These are phyloP conservation scores for Venturia asperata DNA, from an alignment of 2,329 filamentous ascomycete species.

Conservation along the genomic window DNA sequence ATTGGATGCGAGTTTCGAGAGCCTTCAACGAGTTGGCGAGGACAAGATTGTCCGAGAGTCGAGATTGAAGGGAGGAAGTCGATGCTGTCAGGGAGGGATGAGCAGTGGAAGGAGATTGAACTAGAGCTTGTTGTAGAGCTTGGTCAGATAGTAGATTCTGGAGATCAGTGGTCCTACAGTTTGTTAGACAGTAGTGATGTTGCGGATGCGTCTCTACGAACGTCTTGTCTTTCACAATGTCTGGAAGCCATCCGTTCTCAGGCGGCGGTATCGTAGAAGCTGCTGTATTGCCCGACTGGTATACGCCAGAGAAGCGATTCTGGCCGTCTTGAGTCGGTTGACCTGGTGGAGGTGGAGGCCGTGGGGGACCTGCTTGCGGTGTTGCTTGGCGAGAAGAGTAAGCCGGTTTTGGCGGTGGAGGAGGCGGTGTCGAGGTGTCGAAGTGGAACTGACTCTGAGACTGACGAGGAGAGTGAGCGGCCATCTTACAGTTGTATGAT, in stretches of 20 bases:
- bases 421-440: slow-evolving; percentile 41
- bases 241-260: slow-evolving; percentile 70
- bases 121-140: slow-evolving; percentile 64
- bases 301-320: slow-evolving; percentile 24
- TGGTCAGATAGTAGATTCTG: slow-evolving; percentile 59
- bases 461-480: slow-evolving; percentile 33
- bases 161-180: slow-evolving; percentile 66
- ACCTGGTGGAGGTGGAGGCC: slow-evolving; percentile 38
- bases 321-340: slow-evolving; percentile 27
- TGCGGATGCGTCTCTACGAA: slow-evolving; percentile 39
- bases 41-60: slow-evolving; percentile 63
- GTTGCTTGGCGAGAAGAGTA: slow-evolving; percentile 38
- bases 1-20: slow-evolving; percentile 52
- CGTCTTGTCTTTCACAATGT: slow-evolving; percentile 73
- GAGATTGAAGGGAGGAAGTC: slow-evolving; percentile 55
- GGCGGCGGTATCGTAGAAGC: slow-evolving; percentile 27
- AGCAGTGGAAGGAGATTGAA: slow-evolving; percentile 56
- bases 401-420: slow-evolving; percentile 41
- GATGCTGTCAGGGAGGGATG: slow-evolving; percentile 67
- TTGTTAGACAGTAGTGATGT: slow-evolving; percentile 24
- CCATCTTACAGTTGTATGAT: slow-evolving; percentile 25
- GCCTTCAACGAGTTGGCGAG: slow-evolving; percentile 58
- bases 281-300: slow-evolving; percentile 17
- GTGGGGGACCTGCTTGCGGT: slow-evolving; percentile 37
- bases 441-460: slow-evolving; percentile 34